Evolutionary conservation across 768 basidiomycete species (phyloP), one percentile per base, ranked within the genome.

Genomic region (Botryobasidium botryosum): DNA sequence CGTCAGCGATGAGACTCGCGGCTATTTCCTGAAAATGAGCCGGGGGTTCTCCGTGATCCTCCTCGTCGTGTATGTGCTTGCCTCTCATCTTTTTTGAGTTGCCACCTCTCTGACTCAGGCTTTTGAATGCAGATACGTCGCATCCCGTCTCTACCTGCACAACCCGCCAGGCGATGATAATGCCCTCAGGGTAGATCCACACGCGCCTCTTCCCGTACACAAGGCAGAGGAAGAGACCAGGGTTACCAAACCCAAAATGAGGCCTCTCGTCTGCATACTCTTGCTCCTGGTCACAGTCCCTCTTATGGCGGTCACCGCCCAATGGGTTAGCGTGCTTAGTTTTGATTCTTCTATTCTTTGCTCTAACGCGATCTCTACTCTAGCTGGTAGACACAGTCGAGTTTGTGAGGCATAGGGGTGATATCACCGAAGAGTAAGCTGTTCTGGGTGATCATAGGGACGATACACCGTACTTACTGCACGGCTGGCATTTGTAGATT

Each of bases 351-450:
- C 12, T 25, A n/a, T 28, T 18, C n/a, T 25, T 27, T 18, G 26
- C 6, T 32, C 13, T 32, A 24, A n/a, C n/a, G 2, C 18, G 8
- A 36, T 37, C 13, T 27, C 43, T 4, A 12, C 27, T 52, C 3
- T 47, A 79, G 77, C 60, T 81, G 7, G 77, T 80, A 0, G 71
- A 76, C 51, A 74, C 70, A 50, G 71, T 82, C 28, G 71, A 77
- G 38, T 61, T 61, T 17, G 70, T 79, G 18, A 64, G 68, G 23
- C 58, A 66, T 46, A 37, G 53, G 20, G 56, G 62, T 4, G 48
- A 56, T 3, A 72, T 81, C 24, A 50, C 62, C 39, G 56, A 68
- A 52, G 79, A 80, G 74, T 79, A 53, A 44, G 68, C 43, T 17
- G 8, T 10, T n/a, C 33, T 31, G 5, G 35, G 3, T 37, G 18